These are phyloP conservation scores for Myriosclerotinia curreyana DNA, from an alignment of 2,329 filamentous ascomycete species.

Conservation along the genomic window DNA sequence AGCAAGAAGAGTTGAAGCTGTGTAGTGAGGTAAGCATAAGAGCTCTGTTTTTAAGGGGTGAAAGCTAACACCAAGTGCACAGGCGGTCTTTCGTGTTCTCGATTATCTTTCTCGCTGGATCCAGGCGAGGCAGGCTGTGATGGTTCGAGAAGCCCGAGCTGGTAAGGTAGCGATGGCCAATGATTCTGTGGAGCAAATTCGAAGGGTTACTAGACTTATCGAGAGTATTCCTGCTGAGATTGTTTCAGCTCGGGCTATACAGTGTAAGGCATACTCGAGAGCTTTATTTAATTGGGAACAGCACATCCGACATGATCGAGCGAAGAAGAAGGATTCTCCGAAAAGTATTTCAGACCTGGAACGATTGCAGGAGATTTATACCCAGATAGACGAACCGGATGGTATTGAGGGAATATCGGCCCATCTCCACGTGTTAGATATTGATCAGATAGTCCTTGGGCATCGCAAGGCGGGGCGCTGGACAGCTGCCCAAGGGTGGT, in stretches of 20 bases:
- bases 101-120: slow-evolving; percentile 92
- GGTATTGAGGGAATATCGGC: slow-evolving; percentile 92
- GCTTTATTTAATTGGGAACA: slow-evolving; percentile 95
- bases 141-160: background rate
- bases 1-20: slow-evolving; percentile 73
- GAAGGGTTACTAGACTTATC: slow-evolving; percentile 69
- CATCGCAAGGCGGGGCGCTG: slow-evolving; percentile 91
- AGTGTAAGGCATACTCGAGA: slow-evolving; percentile 88
- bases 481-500: slow-evolving; percentile 96
- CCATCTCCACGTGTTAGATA: slow-evolving; percentile 79
- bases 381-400: slow-evolving; percentile 96
- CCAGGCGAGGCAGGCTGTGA: slow-evolving; percentile 56
- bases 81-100: slow-evolving; percentile 85
- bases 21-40: slow-evolving; percentile 72
- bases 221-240: slow-evolving; percentile 65
- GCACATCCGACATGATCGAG: slow-evolving; percentile 61
- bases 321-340: slow-evolving; percentile 28
- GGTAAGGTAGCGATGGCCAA: slow-evolving; percentile 38
- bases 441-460: slow-evolving; percentile 89
- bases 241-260: slow-evolving; percentile 81
- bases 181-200: slow-evolving; percentile 47
- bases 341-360: slow-evolving; percentile 66
- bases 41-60: slow-evolving; percentile 23
- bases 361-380: slow-evolving; percentile 87
- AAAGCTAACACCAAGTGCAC: slow-evolving; percentile 31